phyloP scores from a whole-genome alignment of 2,329 filamentous ascomycete species.

The Cladosporium velox region DNA sequence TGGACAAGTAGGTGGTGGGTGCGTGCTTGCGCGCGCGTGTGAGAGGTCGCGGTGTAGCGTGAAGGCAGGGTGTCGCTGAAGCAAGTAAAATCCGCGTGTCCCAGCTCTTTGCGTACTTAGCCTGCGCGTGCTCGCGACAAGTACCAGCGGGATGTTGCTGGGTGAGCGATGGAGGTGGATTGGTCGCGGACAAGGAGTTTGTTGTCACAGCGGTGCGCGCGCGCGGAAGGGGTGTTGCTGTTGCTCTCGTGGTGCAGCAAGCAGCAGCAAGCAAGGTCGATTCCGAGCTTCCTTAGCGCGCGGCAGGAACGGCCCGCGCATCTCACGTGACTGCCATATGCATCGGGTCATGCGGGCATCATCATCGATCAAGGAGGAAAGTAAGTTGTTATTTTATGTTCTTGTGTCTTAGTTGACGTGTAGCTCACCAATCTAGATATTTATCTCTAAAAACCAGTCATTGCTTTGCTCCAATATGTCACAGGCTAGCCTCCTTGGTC shows the following conservation, averaged over 20 bases:
- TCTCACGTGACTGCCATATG: neutral
- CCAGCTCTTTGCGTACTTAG: slow-evolving; percentile 21
- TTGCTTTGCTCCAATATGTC: no score
- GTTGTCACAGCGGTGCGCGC: neutral
- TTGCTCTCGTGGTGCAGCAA: neutral
- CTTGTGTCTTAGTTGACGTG: neutral
- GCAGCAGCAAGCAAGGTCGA: slow-evolving; percentile 3
- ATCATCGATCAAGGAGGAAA: neutral
- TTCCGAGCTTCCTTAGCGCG: neutral
- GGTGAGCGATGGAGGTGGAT: neutral
- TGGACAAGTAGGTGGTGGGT: slow-evolving; percentile 4
- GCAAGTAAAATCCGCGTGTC: slow-evolving; percentile 1
- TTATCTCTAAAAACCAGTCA: no score
- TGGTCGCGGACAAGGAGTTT: neutral
- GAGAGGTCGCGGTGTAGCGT: slow-evolving; percentile 12
- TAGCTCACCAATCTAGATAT: no score
- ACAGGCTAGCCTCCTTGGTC: neutral
- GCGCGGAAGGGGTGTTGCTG: neutral
- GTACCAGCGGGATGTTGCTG: neutral
- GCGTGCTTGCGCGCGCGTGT: slow-evolving; percentile 9
- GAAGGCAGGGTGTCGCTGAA: slow-evolving; percentile 17
- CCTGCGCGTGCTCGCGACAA: slow-evolving; percentile 16
- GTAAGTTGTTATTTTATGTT: neutral
- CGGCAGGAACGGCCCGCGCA: neutral
- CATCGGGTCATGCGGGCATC: neutral